Evolutionary conservation across 495 filamentous ascomycete genomes (phyloP), one percentile per base, ranked within the genome.

Genomic region (Podospora sp.): DNA sequence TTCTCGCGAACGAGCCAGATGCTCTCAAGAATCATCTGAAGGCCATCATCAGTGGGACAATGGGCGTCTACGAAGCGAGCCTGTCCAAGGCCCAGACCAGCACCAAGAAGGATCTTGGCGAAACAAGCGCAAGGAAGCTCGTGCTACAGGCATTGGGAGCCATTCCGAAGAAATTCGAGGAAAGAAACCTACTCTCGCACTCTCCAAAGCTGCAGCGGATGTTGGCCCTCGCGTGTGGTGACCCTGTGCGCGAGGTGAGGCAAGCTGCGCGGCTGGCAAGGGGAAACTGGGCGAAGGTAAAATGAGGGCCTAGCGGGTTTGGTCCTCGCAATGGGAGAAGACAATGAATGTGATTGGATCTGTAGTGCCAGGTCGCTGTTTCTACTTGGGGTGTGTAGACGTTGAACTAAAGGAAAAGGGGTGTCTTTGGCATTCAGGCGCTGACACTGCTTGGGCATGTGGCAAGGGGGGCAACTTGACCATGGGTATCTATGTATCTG

Each of bases 181-280:
- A 75, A 51, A 72, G 78, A 6, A 65, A 78, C 62, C 63, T 83
- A 25, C 63, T 82, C 55, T 69, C 75, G 0, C 70, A 77, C 52
- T 65, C 77, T 26, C 73, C 62, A 59, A 66, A 67, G 24, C 70
- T 83, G 59, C 73, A 77, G 64, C 71, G 80, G 2, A 76, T 81
- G 66, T 65, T 84, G 61, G 75, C 78, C 3, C 53, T 68, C 18
- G 80, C 81, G 16, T 80, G 80, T 40, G 82, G 81, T 2, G 79
- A 84, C 68, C 68, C 79, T 35, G 80, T 80, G 4, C 70, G 82
- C 59, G 80, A 78, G 63, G 75, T 82, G 62, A 71, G 82, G 49
- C 75, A 75, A 57, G 74, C 72, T 61, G 82, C 82, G 26, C 62
- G 78, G 55, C 50, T 59, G 57, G 80, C 82, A 20, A 79, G 82